Evolutionary conservation across 2,329 filamentous ascomycete species (phyloP).

Genomic region (Hypoxylon sp.): DNA sequence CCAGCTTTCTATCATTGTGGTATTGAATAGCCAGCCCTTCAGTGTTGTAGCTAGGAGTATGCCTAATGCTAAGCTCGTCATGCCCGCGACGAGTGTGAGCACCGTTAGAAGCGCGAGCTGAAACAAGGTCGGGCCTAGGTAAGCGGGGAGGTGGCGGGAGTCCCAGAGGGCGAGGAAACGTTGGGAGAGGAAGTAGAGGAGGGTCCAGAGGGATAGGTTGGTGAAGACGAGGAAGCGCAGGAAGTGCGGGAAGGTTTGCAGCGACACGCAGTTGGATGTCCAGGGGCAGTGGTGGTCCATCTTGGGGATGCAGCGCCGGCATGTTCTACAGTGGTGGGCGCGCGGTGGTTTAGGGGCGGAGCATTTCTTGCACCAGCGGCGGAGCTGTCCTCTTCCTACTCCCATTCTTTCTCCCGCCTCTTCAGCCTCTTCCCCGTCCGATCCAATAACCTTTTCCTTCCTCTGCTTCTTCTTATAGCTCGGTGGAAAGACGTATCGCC

Average conservation of each 20-base stretch:
- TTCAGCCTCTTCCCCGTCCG: slow-evolving; percentile 45
- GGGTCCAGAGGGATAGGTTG: slow-evolving; percentile 72
- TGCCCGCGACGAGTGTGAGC: slow-evolving; percentile 68
- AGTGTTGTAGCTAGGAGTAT: slow-evolving; percentile 75
- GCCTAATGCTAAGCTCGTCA: slow-evolving; percentile 71
- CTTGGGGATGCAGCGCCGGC: slow-evolving; percentile 79
- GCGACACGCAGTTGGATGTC: slow-evolving; percentile 86
- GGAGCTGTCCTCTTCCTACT: slow-evolving; percentile 15
- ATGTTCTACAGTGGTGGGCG: slow-evolving; percentile 85
- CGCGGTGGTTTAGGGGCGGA: slow-evolving; percentile 79
- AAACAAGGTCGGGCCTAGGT: slow-evolving; percentile 75
- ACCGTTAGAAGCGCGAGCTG: slow-evolving; percentile 73
- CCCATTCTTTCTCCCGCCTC: slow-evolving; percentile 33
- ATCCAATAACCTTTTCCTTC: slow-evolving; percentile 47
- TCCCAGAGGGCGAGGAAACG: slow-evolving; percentile 73
- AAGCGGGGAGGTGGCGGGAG: slow-evolving; percentile 76
- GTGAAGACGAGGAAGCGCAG: slow-evolving; percentile 81
- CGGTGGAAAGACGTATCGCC: slow-evolving; percentile 63
- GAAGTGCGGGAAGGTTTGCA: slow-evolving; percentile 86
- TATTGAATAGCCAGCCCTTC: slow-evolving; percentile 75
- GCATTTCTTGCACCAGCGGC: slow-evolving; percentile 82
- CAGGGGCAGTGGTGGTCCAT: slow-evolving; percentile 93
- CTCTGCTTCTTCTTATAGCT: slow-evolving; percentile 35
- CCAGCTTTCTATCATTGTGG: slow-evolving; percentile 86
- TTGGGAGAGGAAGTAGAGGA: slow-evolving; percentile 71